Evolutionary conservation across 805 yeast species (phyloP), one percentile per base, ranked within the genome.

Genomic region (Komagataella phaffii): DNA sequence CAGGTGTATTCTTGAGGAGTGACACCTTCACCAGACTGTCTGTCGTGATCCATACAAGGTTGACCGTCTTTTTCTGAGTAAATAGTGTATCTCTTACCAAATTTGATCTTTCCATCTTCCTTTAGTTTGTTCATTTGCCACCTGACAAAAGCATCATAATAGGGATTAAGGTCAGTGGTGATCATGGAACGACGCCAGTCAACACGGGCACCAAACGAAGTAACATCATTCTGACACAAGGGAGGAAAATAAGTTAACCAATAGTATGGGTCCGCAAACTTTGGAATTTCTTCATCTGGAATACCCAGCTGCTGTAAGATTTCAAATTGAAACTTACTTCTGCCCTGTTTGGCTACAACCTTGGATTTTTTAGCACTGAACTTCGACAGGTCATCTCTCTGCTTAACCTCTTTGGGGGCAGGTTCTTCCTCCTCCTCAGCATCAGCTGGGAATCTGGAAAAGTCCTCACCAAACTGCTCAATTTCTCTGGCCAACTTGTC

Each of bases 11-110:
- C 99, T 72, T 93, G 98, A 46, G 99, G 97, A 58, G 83, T 78
- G 47, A 93, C 93, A 68, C 95, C 98, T 73, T 93, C 99, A 66
- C 99, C 99, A 49, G 91, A 80, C 69, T 79, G 85, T 76, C 99
- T 84, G 71, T 93, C 99, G 69, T 93, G 99, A 70, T 93, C 99
- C 91, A 93, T 90, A 76, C 99, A 93, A 45, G 99, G 95, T 75
- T 93, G 99, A 57, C 97, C 97, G 70, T 93, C 99, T 72, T 87
- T 91, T 65, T 89, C 96, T 46, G 98, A 90, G 72, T 88, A 93
- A 62, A 93, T 88, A 58, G 99, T 93, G 75, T 89, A 88, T 73
- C 99, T 84, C 74, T 91, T 95, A 69, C 99, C 99, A 60, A 93
- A 93, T 74, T 91, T 93, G 72, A 93, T 89, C 72, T 88, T 91